A percentile compares a stretch with the other conserved stretches of the same genome.
Conservation (phyloP, 306 rosid genomes). For the Geum urbanum region DNA sequence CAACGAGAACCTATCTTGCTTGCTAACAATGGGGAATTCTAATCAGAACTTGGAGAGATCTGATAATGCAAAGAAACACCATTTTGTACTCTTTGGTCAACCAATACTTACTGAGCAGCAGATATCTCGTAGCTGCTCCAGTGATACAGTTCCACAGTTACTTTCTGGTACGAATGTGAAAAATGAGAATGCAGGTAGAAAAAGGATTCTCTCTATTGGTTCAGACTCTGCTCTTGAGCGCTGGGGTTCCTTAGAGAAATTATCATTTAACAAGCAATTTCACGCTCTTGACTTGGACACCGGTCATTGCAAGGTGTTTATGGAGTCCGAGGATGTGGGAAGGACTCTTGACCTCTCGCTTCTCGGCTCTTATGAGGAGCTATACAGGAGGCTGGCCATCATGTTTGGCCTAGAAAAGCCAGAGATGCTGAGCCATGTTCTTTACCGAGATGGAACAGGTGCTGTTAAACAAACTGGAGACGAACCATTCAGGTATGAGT, state of each 20-base stretch:
- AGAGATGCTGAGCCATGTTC: slow-evolving; percentile 61
- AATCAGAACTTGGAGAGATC: slow-evolving; percentile 60
- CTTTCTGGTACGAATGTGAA: slow-evolving; percentile 25
- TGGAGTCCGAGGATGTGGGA: slow-evolving; percentile 95
- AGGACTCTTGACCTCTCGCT: slow-evolving; percentile 66
- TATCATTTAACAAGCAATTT: slow-evolving; percentile 46
- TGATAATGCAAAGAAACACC: slow-evolving; percentile 64
- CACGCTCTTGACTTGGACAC: slow-evolving; percentile 46
- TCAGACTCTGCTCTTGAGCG: slow-evolving; percentile 37
- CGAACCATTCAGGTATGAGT: slow-evolving; percentile 73
- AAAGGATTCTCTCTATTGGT: slow-evolving; percentile 40
- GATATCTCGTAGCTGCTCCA: slow-evolving; percentile 46
- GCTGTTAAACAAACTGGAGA: slow-evolving; percentile 73
- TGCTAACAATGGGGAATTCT: slow-evolving; percentile 67
- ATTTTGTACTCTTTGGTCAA: slow-evolving; percentile 88
- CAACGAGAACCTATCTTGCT: slow-evolving; percentile 55
- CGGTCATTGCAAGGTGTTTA: slow-evolving; percentile 88
- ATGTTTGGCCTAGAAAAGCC: slow-evolving; percentile 84
- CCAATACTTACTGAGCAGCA: slow-evolving; percentile 96
- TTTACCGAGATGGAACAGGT: slow-evolving; percentile 72
- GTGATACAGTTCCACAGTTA: slow-evolving; percentile 38
- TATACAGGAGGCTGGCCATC: slow-evolving; percentile 60
- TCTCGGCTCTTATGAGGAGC: slow-evolving; percentile 77
- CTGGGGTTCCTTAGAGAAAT: slow-evolving; percentile 47
- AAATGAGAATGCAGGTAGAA: slow-evolving; percentile 34